Base-by-base conservation (phyloP, 176 grass and related monocot genomes). In the Eleusine coracana region DNA sequence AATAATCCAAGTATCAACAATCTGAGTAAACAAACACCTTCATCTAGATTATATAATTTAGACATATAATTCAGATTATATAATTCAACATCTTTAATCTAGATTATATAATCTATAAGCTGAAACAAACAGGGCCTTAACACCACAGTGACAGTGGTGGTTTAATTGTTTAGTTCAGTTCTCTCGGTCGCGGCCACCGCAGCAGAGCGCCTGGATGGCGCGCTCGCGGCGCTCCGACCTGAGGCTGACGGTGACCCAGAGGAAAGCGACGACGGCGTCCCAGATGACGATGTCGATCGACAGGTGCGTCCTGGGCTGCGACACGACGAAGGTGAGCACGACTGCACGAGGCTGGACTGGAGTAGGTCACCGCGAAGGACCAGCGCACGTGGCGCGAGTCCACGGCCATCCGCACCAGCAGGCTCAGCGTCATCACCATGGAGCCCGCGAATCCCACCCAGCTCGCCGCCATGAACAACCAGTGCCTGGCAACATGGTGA, bases 381-480 rank as follows among this genome's bases (percentile, higher is more conserved):
- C 86, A 88, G 6, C 86, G 78, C 3, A 91, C 82, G 29, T 81
- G 86, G 39, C 78, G 73, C 25, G 89, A 91, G 5, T 73, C 10
- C 12, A 70, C 86, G 17, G 74, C 2, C 62, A 89, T 82, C 37
- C 90, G 15, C 70, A 78, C 87, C 74, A 92, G 90, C 56, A 92
- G 70, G 68, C 73, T 82, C 54, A 92, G 74, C 37, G 86, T 92
- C 90, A 89, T 76, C 42, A 86, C 13, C 83, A 89, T 89, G 5
- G 90, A 92, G 75, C 86, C 80, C 74, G 29, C 70, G 70, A 92
- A 89, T 2, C 87, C 87, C 16, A 59, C 18, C 87, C 83, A 92
- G 83, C 83, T 92, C 63, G 77, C 84, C 58, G 8, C 71, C 81
- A 79, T 90, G 87, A 90, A 87, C 40, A 87, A 0, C 73, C 42